Evolutionary conservation across 345 rosid genomes (phyloP).

Genomic region (Hypericum perforatum): DNA sequence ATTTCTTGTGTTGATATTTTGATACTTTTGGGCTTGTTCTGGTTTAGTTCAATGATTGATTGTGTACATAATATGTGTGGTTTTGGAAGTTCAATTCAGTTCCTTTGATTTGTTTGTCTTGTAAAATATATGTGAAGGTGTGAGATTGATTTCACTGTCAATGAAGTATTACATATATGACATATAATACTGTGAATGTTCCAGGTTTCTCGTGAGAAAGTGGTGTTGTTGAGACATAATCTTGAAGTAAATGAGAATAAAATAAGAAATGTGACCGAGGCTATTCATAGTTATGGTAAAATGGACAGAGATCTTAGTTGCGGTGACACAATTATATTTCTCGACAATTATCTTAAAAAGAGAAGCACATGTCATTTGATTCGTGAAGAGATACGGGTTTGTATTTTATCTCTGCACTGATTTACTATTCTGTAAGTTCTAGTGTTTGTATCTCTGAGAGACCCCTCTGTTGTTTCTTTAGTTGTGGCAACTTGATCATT

Average conservation of each 20-base stretch:
- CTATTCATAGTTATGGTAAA: slow-evolving; percentile 28
- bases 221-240: slow-evolving; percentile 35
- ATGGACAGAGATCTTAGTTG: slow-evolving; percentile 36
- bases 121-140: background rate
- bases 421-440: slow-evolving; percentile 9
- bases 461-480: slow-evolving; percentile 30
- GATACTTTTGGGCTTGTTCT: too few species aligned
- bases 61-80: background rate
- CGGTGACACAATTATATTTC: slow-evolving; percentile 28
- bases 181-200: background rate
- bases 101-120: background rate
- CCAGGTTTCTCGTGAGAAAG: slow-evolving; percentile 38
- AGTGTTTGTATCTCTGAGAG: slow-evolving; percentile 10
- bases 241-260: slow-evolving; percentile 39
- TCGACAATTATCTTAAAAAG: slow-evolving; percentile 43
- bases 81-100: background rate
- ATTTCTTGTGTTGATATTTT: too few species aligned
- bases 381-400: slow-evolving; percentile 58
- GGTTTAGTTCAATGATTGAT: too few species aligned
- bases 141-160: slow-evolving; percentile 2
- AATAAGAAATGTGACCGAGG: slow-evolving; percentile 36
- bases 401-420: slow-evolving; percentile 10
- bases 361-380: slow-evolving; percentile 41
- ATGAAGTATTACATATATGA: slow-evolving; percentile 12
- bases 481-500: slow-evolving; percentile 57